Conservation (phyloP, 768 basidiomycete genomes). For the Crassisporium funariophilum region DNA sequence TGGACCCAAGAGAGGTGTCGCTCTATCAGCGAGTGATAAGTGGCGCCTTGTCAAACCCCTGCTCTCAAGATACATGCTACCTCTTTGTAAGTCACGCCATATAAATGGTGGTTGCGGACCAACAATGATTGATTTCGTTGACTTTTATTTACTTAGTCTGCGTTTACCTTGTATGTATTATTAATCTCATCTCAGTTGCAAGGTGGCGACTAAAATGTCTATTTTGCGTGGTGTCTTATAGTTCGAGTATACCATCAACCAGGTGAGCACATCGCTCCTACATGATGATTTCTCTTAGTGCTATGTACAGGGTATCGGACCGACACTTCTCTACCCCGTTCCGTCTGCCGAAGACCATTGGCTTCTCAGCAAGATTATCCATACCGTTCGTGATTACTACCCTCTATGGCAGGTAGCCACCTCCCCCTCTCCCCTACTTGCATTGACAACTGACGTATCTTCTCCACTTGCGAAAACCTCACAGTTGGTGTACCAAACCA, state of each 20-base stretch:
- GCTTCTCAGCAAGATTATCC: conserved; percentile 75
- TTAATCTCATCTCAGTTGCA: background rate
- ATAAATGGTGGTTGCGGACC: background rate
- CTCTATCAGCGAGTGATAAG: conserved; percentile 75
- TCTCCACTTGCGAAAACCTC: background rate
- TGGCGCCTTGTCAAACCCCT: conserved; percentile 80
- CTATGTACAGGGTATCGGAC: conserved; percentile 73
- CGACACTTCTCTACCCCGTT: conserved; percentile 86
- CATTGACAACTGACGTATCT: background rate
- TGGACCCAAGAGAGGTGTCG: conserved; percentile 44
- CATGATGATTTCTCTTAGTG: background rate
- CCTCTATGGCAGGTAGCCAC: conserved; percentile 84
- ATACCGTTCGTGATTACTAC: conserved; percentile 89
- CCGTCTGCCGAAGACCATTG: conserved; percentile 62
- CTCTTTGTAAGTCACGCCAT: conserved; percentile 69
- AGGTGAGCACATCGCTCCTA: conserved; percentile 39
- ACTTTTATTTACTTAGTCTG: conserved; percentile 30
- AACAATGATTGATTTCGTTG: background rate
- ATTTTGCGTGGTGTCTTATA: conserved; percentile 34
- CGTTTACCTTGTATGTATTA: conserved; percentile 45
- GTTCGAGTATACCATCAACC: conserved; percentile 94
- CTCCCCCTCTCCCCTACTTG: conserved; percentile 4
- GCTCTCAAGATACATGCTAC: conserved; percentile 86
- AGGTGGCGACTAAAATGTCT: no score
- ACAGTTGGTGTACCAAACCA: conserved; percentile 86